These are phyloP conservation scores for Amanita phalloides DNA, from an alignment of 768 basidiomycete genomes.

Conservation along the genomic window DNA sequence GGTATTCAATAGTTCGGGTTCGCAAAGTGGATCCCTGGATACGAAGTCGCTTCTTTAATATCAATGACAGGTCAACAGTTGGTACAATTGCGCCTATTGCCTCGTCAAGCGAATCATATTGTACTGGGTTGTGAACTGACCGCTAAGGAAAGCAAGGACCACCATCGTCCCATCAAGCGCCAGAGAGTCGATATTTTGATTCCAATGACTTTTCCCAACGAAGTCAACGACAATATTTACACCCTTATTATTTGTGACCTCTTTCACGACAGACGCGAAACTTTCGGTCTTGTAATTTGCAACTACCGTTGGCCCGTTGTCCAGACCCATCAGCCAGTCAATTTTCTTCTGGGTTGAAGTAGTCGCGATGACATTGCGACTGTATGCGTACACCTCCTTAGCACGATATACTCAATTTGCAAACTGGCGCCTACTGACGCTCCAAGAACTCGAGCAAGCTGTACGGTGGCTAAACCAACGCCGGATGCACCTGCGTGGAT, in stretches of 20 bases:
- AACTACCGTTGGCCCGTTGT: slow-evolving; percentile 61
- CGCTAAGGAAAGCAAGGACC: slow-evolving; percentile 54
- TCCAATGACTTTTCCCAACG: slow-evolving; percentile 67
- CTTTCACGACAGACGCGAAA: slow-evolving; percentile 65
- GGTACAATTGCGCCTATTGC: slow-evolving; percentile 39
- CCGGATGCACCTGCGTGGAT: slow-evolving; percentile 90
- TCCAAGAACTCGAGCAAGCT: slow-evolving; percentile 64
- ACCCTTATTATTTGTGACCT: slow-evolving; percentile 56
- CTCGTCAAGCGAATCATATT: neutral
- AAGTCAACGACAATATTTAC: slow-evolving; percentile 83
- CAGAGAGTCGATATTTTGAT: slow-evolving; percentile 58
- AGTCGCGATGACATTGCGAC: slow-evolving; percentile 69
- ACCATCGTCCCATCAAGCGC: slow-evolving; percentile 71
- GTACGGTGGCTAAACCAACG: slow-evolving; percentile 82
- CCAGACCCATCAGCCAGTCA: slow-evolving; percentile 57
- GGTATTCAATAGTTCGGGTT: slow-evolving; percentile 64
- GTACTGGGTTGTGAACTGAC: slow-evolving; percentile 22
- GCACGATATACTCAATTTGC: slow-evolving; percentile 6
- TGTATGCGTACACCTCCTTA: slow-evolving; percentile 15
- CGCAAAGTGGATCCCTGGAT: slow-evolving; percentile 87
- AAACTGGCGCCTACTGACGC: slow-evolving; percentile 41
- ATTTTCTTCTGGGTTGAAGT: slow-evolving; percentile 81
- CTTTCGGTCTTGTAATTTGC: slow-evolving; percentile 82
- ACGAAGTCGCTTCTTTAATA: slow-evolving; percentile 77
- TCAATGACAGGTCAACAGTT: slow-evolving; percentile 45